Evolutionary conservation across 441 rosid genomes (phyloP).

Genomic region (Aquilaria agallochum): DNA sequence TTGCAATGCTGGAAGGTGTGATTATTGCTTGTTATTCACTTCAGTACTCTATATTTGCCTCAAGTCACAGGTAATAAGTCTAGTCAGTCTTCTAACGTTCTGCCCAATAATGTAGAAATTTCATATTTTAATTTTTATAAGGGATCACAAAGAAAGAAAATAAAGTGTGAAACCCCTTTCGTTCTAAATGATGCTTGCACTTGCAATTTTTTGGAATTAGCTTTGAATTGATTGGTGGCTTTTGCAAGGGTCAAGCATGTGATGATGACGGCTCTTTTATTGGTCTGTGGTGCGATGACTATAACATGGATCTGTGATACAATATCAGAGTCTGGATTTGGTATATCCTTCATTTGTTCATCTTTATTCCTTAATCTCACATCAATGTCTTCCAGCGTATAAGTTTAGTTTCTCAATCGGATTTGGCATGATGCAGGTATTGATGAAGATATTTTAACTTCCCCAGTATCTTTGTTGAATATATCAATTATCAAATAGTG

Average conservation of each 20-base stretch:
- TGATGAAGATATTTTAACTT: background rate
- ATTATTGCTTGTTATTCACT: constrained; percentile 82
- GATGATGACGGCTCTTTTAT: constrained; percentile 61
- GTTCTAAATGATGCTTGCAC: too few species aligned
- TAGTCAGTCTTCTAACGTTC: constrained; percentile 4
- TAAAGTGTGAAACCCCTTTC: background rate
- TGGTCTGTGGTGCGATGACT: constrained; percentile 93
- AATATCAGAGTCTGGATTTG: constrained; percentile 93
- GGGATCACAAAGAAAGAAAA: background rate
- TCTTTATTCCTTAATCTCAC: background rate
- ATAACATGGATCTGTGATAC: constrained; percentile 95
- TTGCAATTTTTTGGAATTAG: background rate
- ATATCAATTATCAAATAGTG: too few species aligned
- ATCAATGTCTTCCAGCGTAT: too few species aligned
- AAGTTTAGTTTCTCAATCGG: too few species aligned
- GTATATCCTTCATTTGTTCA: constrained; percentile 31
- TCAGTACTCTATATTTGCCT: constrained; percentile 79
- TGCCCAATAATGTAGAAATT: background rate
- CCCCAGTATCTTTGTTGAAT: too few species aligned
- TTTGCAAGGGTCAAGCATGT: constrained; percentile 79
- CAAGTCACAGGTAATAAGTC: constrained; percentile 56
- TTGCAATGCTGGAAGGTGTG: constrained; percentile 77
- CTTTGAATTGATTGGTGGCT: constrained; percentile 5
- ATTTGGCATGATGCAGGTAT: background rate
- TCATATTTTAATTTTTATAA: background rate